Percentiles rank a stretch among this genome's conserved stretches.
phyloP scores from a whole-genome alignment of 2,329 filamentous ascomycete genomes.

The Aspergillus sp. region DNA sequence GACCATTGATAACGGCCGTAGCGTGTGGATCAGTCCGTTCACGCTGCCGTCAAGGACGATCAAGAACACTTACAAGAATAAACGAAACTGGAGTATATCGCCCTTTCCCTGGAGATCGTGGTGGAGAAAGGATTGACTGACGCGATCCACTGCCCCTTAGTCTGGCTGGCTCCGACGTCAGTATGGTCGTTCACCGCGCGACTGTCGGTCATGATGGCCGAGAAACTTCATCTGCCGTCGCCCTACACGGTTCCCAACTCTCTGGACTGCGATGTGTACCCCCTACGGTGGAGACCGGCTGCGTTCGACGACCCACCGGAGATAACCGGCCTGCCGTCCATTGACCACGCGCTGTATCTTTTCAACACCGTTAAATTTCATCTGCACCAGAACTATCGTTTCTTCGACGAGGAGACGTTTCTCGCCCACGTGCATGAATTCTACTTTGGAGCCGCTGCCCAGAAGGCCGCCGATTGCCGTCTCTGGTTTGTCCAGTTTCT shows the following conservation, averaged over 20 bases:
- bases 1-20: conserved; percentile 7
- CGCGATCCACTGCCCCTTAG: background rate
- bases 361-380: conserved; percentile 39
- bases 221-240: conserved; percentile 25
- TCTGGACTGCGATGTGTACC: conserved; percentile 32
- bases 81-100: conserved; percentile 36
- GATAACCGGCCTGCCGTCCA: conserved; percentile 34
- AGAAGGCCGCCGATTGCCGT: conserved; percentile 20
- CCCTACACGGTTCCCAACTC: conserved; percentile 25
- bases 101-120: too few relatives aligned
- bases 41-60: conserved; percentile 17
- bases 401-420: conserved; percentile 37
- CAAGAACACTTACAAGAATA: conserved; percentile 16
- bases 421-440: conserved; percentile 24
- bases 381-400: conserved; percentile 36
- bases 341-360: conserved; percentile 23
- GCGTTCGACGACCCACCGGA: conserved; percentile 25
- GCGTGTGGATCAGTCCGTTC: conserved; percentile 24
- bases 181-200: conserved; percentile 26
- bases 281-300: conserved; percentile 15
- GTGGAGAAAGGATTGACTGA: too few relatives aligned
- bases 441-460: conserved; percentile 18
- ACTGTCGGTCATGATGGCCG: conserved; percentile 23
- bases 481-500: conserved; percentile 25
- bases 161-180: conserved; percentile 25